Conservation (phyloP, 495 filamentous ascomycete genomes). For the Aspergillus coremiiformis region DNA sequence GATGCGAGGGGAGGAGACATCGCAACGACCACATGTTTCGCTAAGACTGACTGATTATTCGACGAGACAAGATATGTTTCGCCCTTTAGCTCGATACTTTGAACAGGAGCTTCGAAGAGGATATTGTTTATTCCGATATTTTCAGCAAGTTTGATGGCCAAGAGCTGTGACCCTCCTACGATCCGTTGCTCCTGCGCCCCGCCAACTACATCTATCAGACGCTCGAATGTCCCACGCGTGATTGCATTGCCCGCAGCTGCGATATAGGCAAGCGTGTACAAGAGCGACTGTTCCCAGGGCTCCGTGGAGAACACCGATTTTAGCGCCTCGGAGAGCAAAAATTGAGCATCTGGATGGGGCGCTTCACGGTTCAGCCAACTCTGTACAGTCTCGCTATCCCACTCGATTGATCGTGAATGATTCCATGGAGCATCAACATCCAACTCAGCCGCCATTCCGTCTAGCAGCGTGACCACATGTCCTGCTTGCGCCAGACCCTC, state of each 20-base stretch:
- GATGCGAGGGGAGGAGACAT: conserved; percentile 12
- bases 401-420: conserved; percentile 3
- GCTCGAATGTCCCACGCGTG: conserved; percentile 9
- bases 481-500: conserved; percentile 8
- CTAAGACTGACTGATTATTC: background rate
- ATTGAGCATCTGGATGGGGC: conserved; percentile 2
- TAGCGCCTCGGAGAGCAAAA: conserved; percentile 2
- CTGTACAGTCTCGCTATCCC: conserved; percentile 10
- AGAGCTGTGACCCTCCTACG: conserved; percentile 10
- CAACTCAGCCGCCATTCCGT: conserved; percentile 5
- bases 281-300: conserved; percentile 11
- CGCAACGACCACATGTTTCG: conserved; percentile 13
- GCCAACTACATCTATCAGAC: conserved; percentile 7
- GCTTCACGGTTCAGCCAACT: background rate
- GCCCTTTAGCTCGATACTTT: conserved; percentile 3
- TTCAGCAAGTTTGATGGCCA: conserved; percentile 13
- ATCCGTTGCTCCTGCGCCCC: conserved; percentile 18
- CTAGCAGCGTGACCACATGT: background rate
- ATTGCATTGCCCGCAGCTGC: conserved; percentile 17
- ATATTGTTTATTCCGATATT: conserved; percentile 7
- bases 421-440: conserved; percentile 12
- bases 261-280: conserved; percentile 16
- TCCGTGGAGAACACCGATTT: conserved; percentile 10
- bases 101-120: conserved; percentile 4
- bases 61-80: conserved; percentile 2